Percentiles rank a stretch among this genome's conserved stretches.
phyloP scores from a whole-genome alignment of 805 yeast genomes.

The Metschnikowia drakensbergensis region DNA sequence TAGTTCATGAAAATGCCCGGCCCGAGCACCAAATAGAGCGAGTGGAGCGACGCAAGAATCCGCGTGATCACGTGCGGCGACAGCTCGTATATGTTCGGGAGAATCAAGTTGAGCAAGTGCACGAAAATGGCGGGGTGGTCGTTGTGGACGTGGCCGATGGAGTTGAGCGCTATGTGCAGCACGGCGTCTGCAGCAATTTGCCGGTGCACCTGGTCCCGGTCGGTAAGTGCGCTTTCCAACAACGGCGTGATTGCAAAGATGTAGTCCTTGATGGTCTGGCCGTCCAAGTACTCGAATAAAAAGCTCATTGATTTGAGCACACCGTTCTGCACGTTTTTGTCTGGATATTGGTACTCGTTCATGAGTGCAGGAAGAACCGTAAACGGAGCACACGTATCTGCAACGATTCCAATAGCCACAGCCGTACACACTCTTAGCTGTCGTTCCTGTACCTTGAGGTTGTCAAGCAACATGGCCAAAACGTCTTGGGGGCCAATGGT shows the following conservation, averaged over 20 bases:
- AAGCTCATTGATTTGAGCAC: conserved; percentile 86
- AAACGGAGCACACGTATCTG: conserved; percentile 88
- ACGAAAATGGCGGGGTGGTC: conserved; percentile 61
- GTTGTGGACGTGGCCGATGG: conserved; percentile 70
- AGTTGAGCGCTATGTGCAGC: conserved; percentile 74
- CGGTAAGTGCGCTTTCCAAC: conserved; percentile 84
- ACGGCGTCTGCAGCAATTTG: conserved; percentile 93
- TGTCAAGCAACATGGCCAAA: conserved; percentile 74
- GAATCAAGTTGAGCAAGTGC: conserved; percentile 72
- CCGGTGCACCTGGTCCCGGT: conserved; percentile 87
- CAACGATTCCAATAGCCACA: conserved; percentile 95
- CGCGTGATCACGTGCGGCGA: conserved; percentile 92
- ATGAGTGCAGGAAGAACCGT: conserved; percentile 90
- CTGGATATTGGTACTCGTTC: conserved; percentile 94
- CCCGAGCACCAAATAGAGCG: conserved; percentile 69
- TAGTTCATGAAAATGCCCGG: conserved; percentile 71
- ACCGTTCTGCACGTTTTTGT: conserved; percentile 91
- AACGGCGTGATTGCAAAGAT: conserved; percentile 75
- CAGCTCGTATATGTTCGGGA: conserved; percentile 90
- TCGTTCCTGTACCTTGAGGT: conserved; percentile 88
- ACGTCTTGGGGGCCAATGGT: conserved; percentile 98
- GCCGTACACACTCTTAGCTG: conserved; percentile 96
- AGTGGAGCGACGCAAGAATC: conserved; percentile 75
- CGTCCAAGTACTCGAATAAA: conserved; percentile 87
- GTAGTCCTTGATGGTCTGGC: conserved; percentile 69